These are phyloP conservation scores for Harringtonia aguacate DNA, from an alignment of 2,329 filamentous ascomycete genomes.

Conservation along the genomic window DNA sequence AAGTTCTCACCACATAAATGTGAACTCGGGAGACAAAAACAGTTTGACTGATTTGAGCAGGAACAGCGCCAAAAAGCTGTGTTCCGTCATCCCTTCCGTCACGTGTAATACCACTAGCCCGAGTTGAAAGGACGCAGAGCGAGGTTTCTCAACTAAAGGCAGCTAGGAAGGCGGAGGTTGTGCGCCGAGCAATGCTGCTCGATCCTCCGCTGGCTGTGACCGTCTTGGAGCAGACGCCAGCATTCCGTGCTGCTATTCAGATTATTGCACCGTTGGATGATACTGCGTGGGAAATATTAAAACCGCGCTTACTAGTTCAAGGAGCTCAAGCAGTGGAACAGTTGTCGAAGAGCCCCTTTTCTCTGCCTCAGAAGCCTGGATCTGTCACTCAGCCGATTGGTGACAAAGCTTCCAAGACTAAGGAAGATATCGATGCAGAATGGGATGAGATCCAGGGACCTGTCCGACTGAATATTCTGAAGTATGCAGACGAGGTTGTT, in stretches of 20 bases:
- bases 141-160: constrained; percentile 55
- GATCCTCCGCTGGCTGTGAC: constrained; percentile 52
- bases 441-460: constrained; percentile 64
- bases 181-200: constrained; percentile 55
- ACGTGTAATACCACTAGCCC: not conserved
- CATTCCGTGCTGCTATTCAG: constrained; percentile 63
- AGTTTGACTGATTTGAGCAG: not conserved
- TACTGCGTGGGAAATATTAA: constrained; percentile 57
- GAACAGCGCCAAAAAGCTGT: not conserved
- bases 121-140: constrained; percentile 42
- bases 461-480: constrained; percentile 51
- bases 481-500: constrained; percentile 58
- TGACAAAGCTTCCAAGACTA: constrained; percentile 20
- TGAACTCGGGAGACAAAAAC: rapidly evolving
- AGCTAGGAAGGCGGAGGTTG: constrained; percentile 56
- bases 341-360: constrained; percentile 14
- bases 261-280: constrained; percentile 59
- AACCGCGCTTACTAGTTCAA: constrained; percentile 56
- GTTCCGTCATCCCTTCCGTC: not conserved
- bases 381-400: not conserved
- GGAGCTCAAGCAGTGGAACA: constrained; percentile 36
- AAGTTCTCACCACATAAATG: not conserved
- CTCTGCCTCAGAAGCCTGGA: constrained; percentile 6
- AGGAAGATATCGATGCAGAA: constrained; percentile 50
- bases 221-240: constrained; percentile 58